Conservation (phyloP, 2,329 filamentous ascomycete genomes). For the Xylariaceae sp. region DNA sequence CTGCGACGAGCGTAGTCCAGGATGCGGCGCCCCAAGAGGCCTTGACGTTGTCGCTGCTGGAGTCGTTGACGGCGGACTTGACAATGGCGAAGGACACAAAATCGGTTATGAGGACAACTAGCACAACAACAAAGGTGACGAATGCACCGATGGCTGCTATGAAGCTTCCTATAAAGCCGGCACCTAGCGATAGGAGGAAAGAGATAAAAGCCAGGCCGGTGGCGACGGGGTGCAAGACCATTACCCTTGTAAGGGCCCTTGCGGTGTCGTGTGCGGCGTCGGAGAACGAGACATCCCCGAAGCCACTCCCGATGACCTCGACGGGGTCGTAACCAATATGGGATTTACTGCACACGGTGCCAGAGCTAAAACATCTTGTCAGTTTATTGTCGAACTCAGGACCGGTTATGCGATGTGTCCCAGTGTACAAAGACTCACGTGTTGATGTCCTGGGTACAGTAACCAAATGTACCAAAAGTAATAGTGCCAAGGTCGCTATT, state of each 20-base stretch:
- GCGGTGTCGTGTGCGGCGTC: slow-evolving; percentile 37
- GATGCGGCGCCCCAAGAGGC: slow-evolving; percentile 53
- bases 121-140: slow-evolving; percentile 40
- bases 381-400: neutral
- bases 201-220: slow-evolving; percentile 41
- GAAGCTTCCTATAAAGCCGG: slow-evolving; percentile 41
- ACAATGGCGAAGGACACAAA: slow-evolving; percentile 41
- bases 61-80: slow-evolving; percentile 36
- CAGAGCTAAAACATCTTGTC: slow-evolving; percentile 14
- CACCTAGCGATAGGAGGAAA: slow-evolving; percentile 42
- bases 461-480: slow-evolving; percentile 45
- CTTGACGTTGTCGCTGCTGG: slow-evolving; percentile 27
- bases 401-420: slow-evolving; percentile 1
- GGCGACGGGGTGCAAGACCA: slow-evolving; percentile 40
- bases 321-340: slow-evolving; percentile 30
- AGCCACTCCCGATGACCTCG: slow-evolving; percentile 19
- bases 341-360: slow-evolving; percentile 24
- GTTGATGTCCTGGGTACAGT: slow-evolving; percentile 32
- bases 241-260: slow-evolving; percentile 40
- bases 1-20: slow-evolving; percentile 57
- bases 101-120: slow-evolving; percentile 43
- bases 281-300: slow-evolving; percentile 32
- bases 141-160: slow-evolving; percentile 37
- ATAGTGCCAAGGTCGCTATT: slow-evolving; percentile 25
- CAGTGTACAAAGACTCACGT: slow-evolving; percentile 19